Evolutionary conservation across 1,284 basidiomycete species (phyloP), one percentile per base, ranked within the genome.

Genomic region (Cryptococcus sp.): DNA sequence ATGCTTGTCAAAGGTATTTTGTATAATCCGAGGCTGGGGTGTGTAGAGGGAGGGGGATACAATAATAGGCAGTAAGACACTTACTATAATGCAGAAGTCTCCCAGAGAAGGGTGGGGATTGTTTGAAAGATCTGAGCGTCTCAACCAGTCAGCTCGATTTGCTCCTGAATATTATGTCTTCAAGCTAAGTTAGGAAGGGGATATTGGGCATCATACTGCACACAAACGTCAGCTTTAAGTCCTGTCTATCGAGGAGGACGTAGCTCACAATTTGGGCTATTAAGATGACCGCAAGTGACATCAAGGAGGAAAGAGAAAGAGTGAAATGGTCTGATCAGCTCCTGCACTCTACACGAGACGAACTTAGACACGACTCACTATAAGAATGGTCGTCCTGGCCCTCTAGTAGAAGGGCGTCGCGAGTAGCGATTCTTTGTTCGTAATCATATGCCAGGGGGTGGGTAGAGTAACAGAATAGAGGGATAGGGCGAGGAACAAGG

Each of bases 381-480:
- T 76, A 77, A 77, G 72, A 72, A 66, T 49, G 69, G 63, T 77
- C 75, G 75, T 73, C 75, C 64, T 63, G 22, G 41, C 54, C 61
- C 57, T 63, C 67, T 68, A 66, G 19, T 50, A n/a, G 56, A 55
- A 63, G 61, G 55, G 51, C 54, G 56, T 75, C 72, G 59, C 73
- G 75, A 75, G 75, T 77, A 77, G 74, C 75, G 75, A 77, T 77
- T 77, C 75, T 76, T 72, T 55, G 52, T 64, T 61, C 29, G 59
- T 75, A 74, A 76, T 76, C 74, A 66, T 64, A 52, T 69, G 70
- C 58, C 19, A 52, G 22, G 40, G 22, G 46, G 38, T 25, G 22
- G 29, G 25, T 29, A 23, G 34, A 40, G 52, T n/a, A n/a, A n/a
- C n/a, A n/a, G n/a, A n/a, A 46, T 8, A 39, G 34, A 16, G 34